phyloP scores from a whole-genome alignment of 768 basidiomycete genomes.

The Flagelloscypha sp. region DNA sequence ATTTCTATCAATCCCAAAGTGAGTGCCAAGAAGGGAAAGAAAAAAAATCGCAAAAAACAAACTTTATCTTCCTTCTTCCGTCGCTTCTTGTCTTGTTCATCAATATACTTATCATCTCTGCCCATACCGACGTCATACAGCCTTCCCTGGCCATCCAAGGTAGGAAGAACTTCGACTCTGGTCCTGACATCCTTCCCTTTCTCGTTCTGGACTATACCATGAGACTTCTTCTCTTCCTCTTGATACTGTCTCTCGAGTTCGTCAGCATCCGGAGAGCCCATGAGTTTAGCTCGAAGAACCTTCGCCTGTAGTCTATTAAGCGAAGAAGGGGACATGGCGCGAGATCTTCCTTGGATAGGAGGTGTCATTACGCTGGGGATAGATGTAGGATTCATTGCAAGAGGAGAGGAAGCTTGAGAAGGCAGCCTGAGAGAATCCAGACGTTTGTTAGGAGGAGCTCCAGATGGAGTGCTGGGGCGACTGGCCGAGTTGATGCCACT shows the following conservation, averaged over 20 bases:
- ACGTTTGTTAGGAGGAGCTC: slow-evolving; percentile 34
- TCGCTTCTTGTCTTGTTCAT: no score
- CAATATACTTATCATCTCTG: no score
- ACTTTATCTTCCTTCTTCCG: slow-evolving; percentile 73
- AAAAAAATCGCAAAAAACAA: slow-evolving; percentile 3
- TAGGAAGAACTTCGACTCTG: slow-evolving; percentile 80
- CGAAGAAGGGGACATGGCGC: slow-evolving; percentile 64
- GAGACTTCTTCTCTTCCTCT: slow-evolving; percentile 43
- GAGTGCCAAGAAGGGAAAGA: slow-evolving; percentile 1
- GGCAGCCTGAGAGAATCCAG: slow-evolving; percentile 55
- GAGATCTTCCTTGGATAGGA: slow-evolving; percentile 24
- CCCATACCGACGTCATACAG: slow-evolving; percentile 88
- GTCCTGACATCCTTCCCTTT: slow-evolving; percentile 37
- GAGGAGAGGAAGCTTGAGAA: slow-evolving; percentile 51
- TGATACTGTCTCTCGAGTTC: slow-evolving; percentile 84
- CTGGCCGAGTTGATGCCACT: slow-evolving; percentile 33
- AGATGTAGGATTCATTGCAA: slow-evolving; percentile 65
- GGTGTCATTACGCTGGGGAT: slow-evolving; percentile 91
- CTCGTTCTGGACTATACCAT: slow-evolving; percentile 32
- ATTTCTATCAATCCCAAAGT: slow-evolving; percentile 30
- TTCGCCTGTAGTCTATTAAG: slow-evolving; percentile 90
- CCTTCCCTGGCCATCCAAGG: slow-evolving; percentile 73
- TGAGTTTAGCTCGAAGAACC: slow-evolving; percentile 85
- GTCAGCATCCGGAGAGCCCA: slow-evolving; percentile 69
- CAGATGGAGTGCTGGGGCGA: no score